These are phyloP conservation scores for Aureobasidium mangrovei DNA, from an alignment of 2,329 filamentous ascomycete genomes.

Conservation along the genomic window DNA sequence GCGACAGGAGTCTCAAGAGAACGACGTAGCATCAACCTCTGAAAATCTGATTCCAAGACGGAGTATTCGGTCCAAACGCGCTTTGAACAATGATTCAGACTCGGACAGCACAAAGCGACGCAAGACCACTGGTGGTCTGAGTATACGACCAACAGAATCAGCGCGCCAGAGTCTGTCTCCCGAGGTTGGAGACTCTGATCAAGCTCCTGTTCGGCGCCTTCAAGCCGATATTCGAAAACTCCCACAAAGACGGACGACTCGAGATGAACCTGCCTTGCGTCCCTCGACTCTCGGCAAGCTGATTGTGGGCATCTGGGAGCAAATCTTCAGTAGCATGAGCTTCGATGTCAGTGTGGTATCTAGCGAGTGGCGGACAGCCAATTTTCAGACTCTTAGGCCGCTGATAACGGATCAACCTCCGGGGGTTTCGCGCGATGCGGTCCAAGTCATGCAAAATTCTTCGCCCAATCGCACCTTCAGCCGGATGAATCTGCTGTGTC, in stretches of 20 bases:
- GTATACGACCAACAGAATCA: constrained; percentile 17
- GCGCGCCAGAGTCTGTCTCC: constrained; percentile 15
- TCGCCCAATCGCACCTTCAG: constrained; percentile 26
- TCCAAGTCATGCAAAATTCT: constrained; percentile 2
- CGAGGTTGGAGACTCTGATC: not conserved
- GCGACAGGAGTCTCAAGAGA: not conserved
- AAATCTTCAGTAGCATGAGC: constrained; percentile 36
- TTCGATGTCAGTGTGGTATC: constrained; percentile 32
- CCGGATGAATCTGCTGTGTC: constrained; percentile 36
- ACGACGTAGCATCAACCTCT: not conserved
- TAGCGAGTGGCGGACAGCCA: constrained; percentile 27
- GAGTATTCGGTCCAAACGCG: constrained; percentile 1
- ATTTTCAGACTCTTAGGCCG: constrained; percentile 19
- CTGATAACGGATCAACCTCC: constrained; percentile 16
- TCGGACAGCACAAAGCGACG: constrained; percentile 35
- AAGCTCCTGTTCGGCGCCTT: not conserved
- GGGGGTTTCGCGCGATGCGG: constrained; percentile 13
- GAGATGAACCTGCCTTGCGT: constrained; percentile 27
- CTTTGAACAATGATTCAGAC: not conserved
- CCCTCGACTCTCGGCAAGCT: constrained; percentile 42
- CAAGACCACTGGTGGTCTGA: constrained; percentile 28
- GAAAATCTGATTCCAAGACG: not conserved
- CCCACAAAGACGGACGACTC: constrained; percentile 21
- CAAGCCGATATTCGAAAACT: constrained; percentile 19
- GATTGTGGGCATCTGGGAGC: constrained; percentile 43